A percentile compares a stretch with the other conserved stretches of the same genome.
phyloP scores from a whole-genome alignment of 306 rosid species.

The Cucumis sativus region DNA sequence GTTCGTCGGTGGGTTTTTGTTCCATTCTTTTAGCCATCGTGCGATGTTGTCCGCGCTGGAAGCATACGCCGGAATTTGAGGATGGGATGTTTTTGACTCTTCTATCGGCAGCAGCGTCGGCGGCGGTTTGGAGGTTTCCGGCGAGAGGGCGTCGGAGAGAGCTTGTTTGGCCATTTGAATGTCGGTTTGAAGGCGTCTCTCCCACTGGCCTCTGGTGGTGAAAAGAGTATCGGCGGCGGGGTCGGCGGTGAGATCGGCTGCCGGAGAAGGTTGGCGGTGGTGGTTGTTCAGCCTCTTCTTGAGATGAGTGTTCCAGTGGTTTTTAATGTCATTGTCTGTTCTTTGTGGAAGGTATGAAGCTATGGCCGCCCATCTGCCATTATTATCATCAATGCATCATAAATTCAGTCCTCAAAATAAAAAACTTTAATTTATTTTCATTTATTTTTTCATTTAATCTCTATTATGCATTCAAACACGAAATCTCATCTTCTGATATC shows the following conservation, averaged over 20 bases:
- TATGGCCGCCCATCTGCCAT: constrained; percentile 91
- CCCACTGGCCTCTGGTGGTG: constrained; percentile 89
- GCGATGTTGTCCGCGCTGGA: constrained; percentile 10
- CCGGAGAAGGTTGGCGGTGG: constrained; percentile 21
- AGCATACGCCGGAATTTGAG: neutral
- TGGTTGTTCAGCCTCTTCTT: constrained; percentile 60
- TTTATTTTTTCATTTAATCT: no score
- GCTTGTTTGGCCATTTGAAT: constrained; percentile 74
- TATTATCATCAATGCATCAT: neutral
- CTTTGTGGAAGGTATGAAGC: constrained; percentile 96
- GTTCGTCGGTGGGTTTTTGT: neutral
- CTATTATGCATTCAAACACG: no score
- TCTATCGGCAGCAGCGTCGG: constrained; percentile 11
- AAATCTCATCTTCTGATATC: no score
- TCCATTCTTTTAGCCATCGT: constrained; percentile 9
- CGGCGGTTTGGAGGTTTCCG: constrained; percentile 19
- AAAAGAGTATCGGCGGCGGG: neutral
- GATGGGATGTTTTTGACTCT: neutral
- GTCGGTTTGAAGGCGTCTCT: constrained; percentile 83
- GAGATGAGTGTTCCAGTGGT: constrained; percentile 91
- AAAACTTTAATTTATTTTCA: no score
- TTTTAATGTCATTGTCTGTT: constrained; percentile 92
- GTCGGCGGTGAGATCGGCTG: constrained; percentile 8
- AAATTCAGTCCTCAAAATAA: neutral
- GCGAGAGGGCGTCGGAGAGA: constrained; percentile 64